phyloP scores from a whole-genome alignment of 176 grass and related monocot genomes.

The Calamus simplicifolius region DNA sequence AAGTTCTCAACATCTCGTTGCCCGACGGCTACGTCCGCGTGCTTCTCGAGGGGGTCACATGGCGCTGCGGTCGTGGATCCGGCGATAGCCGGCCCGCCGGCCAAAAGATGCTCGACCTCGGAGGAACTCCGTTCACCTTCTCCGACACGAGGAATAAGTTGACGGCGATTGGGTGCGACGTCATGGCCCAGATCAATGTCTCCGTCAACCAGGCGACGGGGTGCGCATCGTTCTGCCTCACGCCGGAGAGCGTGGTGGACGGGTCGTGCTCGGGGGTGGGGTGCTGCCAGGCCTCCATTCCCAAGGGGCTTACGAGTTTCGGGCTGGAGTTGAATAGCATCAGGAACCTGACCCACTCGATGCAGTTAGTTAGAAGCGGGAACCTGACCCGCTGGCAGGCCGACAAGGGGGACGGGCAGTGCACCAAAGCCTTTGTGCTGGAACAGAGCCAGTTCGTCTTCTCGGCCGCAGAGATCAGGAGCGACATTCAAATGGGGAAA shows the following conservation, averaged over 20 bases:
- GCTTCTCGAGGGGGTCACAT: neutral
- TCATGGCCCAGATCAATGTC: constrained; percentile 17
- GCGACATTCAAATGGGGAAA: too few relatives aligned
- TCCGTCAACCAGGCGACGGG: constrained; percentile 8
- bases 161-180: constrained; percentile 42
- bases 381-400: too few relatives aligned
- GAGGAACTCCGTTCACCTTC: constrained; percentile 44
- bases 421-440: constrained; percentile 17
- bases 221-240: constrained; percentile 37
- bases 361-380: too few relatives aligned
- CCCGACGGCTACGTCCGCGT: constrained; percentile 30
- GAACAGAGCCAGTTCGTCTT: neutral
- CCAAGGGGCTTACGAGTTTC: constrained; percentile 18
- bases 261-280: constrained; percentile 48
- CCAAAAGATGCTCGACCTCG: constrained; percentile 14
- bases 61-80: neutral
- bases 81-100: neutral
- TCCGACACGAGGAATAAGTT: constrained; percentile 51
- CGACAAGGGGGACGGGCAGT: neutral
- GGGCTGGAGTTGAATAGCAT: constrained; percentile 26
- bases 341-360: neutral
- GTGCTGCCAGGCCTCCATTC: constrained; percentile 40
- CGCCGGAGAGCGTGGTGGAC: neutral
- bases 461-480: neutral
- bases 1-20: constrained; percentile 31